Conservation (phyloP, 352 stramenopile species). For the Globisporangium cystogenes region DNA sequence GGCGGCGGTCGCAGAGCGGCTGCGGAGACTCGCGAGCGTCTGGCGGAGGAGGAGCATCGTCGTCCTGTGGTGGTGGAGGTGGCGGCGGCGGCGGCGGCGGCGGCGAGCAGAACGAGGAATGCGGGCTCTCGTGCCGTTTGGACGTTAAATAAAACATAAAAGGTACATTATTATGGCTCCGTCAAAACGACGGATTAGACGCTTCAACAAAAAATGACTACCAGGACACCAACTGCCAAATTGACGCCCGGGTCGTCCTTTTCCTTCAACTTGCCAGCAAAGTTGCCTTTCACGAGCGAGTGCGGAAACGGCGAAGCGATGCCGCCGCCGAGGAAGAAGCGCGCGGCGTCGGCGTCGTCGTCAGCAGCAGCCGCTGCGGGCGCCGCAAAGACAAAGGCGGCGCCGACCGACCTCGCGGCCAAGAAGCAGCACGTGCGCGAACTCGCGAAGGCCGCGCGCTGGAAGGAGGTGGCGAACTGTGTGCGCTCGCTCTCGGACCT, state of each 20-base stretch:
- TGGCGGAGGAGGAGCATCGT: conserved; percentile 14
- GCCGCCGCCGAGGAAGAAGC: background rate
- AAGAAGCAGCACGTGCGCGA: conserved; percentile 82
- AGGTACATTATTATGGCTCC: too few relatives aligned
- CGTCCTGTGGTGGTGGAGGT: background rate
- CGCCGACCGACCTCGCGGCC: conserved; percentile 22
- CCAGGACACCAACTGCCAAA: background rate
- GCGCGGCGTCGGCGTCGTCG: background rate
- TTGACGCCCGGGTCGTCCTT: background rate
- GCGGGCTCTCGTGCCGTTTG: too few relatives aligned
- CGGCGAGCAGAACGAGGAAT: background rate
- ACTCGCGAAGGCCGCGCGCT: conserved; percentile 39
- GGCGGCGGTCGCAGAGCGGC: conserved; percentile 4
- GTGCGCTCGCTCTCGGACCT: background rate
- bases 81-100: background rate
- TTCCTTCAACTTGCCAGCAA: too few relatives aligned
- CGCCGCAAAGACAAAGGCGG: too few relatives aligned
- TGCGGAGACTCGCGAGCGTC: conserved; percentile 11
- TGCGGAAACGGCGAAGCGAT: background rate
- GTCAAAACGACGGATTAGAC: conserved; percentile 16
- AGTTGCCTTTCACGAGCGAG: too few relatives aligned
- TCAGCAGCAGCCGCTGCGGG: conserved; percentile 7
- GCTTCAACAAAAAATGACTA: background rate
- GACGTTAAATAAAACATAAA: too few relatives aligned
- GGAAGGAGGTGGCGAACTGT: conserved; percentile 34